Percentiles rank a stretch among this genome's conserved stretches.
Conservation (phyloP, 768 basidiomycete genomes). For the Trichaptum fuscoviolaceum region DNA sequence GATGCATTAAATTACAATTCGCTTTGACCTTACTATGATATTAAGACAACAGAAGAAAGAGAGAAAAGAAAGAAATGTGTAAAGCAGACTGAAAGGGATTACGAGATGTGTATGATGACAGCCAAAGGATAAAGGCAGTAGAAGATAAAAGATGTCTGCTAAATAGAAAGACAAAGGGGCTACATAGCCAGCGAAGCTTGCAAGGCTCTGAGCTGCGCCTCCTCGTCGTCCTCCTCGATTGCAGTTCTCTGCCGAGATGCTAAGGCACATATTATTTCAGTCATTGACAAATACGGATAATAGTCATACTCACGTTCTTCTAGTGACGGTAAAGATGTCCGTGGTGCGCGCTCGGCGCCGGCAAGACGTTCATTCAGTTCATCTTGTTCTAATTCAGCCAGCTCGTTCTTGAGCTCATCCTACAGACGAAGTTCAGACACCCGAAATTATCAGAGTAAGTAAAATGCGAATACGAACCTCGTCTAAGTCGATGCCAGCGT, state of each 20-base stretch:
- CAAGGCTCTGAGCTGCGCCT: conserved; percentile 79
- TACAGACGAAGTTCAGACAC: conserved; percentile 27
- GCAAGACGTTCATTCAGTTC: conserved; percentile 78
- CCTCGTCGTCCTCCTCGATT: conserved; percentile 82
- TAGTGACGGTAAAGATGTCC: conserved; percentile 67
- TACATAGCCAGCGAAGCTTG: conserved; percentile 88
- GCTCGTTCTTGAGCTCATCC: conserved; percentile 74
- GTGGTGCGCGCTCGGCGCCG: conserved; percentile 84
- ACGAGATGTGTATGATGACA: background rate
- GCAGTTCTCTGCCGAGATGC: conserved; percentile 33
- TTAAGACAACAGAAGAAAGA: conserved; percentile 16
- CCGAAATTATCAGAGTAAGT: background rate
- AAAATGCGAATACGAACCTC: conserved; percentile 48
- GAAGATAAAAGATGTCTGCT: background rate
- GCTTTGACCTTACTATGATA: background rate
- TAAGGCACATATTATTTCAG: background rate
- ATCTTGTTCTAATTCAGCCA: conserved; percentile 86
- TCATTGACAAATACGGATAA: background rate
- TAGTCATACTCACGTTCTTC: conserved; percentile 43
- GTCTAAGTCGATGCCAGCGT: conserved; percentile 54
- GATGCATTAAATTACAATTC: background rate
- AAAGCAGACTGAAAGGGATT: background rate
- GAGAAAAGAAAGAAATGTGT: conserved; percentile 16
- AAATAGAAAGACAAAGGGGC: too few species aligned
- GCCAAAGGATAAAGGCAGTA: conserved; percentile 1